Evolutionary conservation across 78 protist species (phyloP), one percentile per base, ranked within the genome.

Genomic region (Diacronema lutheri): DNA sequence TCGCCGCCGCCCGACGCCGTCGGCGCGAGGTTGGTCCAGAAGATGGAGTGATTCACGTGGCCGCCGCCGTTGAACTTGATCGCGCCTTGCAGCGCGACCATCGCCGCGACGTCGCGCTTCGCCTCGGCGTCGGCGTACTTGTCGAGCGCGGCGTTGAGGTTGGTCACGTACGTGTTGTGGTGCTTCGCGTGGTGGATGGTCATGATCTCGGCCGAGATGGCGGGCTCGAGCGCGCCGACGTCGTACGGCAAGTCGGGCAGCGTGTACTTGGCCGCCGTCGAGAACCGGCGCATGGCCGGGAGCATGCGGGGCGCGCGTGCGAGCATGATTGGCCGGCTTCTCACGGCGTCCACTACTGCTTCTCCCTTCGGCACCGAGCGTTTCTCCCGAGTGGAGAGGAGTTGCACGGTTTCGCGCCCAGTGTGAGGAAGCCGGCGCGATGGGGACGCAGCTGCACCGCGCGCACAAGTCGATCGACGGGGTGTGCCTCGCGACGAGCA

Each of bases 61-160:
- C 98, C 98, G 57, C 98, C 98, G 41, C 96, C 97, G 86, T 94
- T 93, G 93, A 96, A 96, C 85, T 90, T 89, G 86, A 94, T 44
- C 76, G 96, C 96, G 25, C 87, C 76, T 76, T 93, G 95, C 41
- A 93, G 90, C 6, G 91, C 95, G 31, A 94, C 89, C 88, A 81
- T 76, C 46, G 46, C 78, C 3, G 92, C 84, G 46, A 55, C 33
- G 71, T 71, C 89, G n/a, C 60, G 44, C 83, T 81, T 65, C 89
- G 85, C 90, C 50, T 88, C 81, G n/a, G 95, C 95, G 23, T 60
- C 83, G 33, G 81, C 74, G 44, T 84, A 80, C 89, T 93, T 90
- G 58, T 95, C 96, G 58, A 91, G 83, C 35, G 95, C 88, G 21
- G 83, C 66, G 80, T 95, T 95, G 76, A 88, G 86, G 90, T 95